phyloP scores from a whole-genome alignment of 257 asterid species.

The Solanum chiquidenum region DNA sequence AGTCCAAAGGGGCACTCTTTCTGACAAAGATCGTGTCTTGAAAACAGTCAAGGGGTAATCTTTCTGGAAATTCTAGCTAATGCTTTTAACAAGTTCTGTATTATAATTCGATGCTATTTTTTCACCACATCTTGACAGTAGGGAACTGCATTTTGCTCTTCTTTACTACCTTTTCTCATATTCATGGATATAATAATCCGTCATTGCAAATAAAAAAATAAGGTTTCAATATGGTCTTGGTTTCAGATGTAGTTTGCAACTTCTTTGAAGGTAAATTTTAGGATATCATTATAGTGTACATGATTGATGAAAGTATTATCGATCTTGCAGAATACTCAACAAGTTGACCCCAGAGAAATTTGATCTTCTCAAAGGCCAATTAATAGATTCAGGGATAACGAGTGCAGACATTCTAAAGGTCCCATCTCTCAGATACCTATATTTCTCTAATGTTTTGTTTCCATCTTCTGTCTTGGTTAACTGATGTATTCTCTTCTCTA shows the following conservation, averaged over 20 bases:
- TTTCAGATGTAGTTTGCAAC: not conserved
- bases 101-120: not conserved
- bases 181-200: not conserved
- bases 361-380: conserved; percentile 14
- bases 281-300: not conserved
- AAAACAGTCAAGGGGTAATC: conserved; percentile 14
- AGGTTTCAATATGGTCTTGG: not conserved
- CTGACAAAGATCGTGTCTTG: conserved; percentile 14
- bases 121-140: not conserved
- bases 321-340: conserved; percentile 13
- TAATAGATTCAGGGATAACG: conserved; percentile 9
- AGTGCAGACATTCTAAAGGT: conserved; percentile 15
- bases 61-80: not conserved
- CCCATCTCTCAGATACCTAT: not conserved
- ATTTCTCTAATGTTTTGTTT: not conserved
- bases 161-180: not conserved
- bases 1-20: conserved; percentile 2
- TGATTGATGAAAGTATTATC: not conserved
- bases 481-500: not conserved
- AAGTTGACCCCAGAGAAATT: conserved; percentile 18
- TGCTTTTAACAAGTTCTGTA: not conserved
- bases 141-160: not conserved
- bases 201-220: not conserved
- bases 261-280: not conserved
- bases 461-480: not conserved